Evolutionary conservation across 2,329 filamentous ascomycete species (phyloP), one percentile per base, ranked within the genome.

Genomic region (Calonectria ilicicola): DNA sequence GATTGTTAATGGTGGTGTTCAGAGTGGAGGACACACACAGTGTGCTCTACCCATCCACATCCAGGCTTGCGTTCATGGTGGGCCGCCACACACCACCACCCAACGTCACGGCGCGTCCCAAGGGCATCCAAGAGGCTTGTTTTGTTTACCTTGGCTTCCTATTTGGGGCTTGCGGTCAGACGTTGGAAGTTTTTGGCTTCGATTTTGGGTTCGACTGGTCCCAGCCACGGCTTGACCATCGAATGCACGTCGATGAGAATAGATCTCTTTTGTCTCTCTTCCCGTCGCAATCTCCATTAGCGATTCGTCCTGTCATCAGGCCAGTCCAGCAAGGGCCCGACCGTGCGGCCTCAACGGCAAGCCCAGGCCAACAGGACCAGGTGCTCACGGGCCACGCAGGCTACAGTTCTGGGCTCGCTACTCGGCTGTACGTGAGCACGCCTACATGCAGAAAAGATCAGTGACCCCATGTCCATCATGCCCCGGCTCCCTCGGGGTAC

Each of bases 311-410:
- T 14, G 40, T 46, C 47, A 67, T 63, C 69, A 32, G 47, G 19
- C 63, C 46, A 67, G 53, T 46, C 63, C 53, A n/a, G 32, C 21
- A 32, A 53, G 44, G 53, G 26, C 26, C 42, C 62, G 62, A 14
- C 26, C 44, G 62, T 32, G 47, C 69, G 69, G 69, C 23, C 65
- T 72, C 49, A 23, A 65, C 65, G 65, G 65, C 38, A 47, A 56
- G 63, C 65, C 69, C 46, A 67, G 26, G 26, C 64, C 29, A 19
- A 5, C n/a, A 19, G 42, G 21, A 40, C 47, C 42, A 53, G 69
- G 69, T 58, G 15, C 65, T 47, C 69, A 72, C 69, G 69, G 69
- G 29, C 69, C 65, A 72, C 23, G 35, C 17, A 53, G 29, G 10
- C 32, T n/a, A 53, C 49, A 6, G 9, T 21, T 60, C 32, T 35